Base-by-base conservation (phyloP, 805 yeast genomes). In the Metschnikowia rubicola region DNA sequence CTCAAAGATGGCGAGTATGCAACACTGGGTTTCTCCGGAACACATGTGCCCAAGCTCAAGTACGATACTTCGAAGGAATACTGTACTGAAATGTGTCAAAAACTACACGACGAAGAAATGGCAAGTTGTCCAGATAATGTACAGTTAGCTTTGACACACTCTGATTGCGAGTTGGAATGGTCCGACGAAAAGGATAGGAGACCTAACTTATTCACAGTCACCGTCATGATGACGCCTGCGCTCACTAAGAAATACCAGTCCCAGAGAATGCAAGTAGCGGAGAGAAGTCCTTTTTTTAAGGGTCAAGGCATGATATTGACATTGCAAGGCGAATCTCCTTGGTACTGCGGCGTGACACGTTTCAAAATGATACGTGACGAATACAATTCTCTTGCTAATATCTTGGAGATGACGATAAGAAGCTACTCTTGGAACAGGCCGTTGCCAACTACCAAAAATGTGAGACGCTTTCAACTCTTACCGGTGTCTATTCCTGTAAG, bases 291-390 rank as follows among this genome's bases (percentile, higher is more conserved):
- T 1, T 42, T 42, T 21, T 42, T n/a, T 21, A 10, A 31, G 1
- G 45, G 26, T 11, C 45, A 42, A n/a, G 30, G 36, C 8, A 42
- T 42, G 39, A n/a, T 36, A 11, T 30, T 42, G n/a, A 30, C 30
- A n/a, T 9, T 29, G 34, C 31, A 11, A 3, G 10, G n/a, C 2
- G 35, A 36, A 30, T 8, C 10, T 10, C 40, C 35, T 3, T 35
- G 39, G 40, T 42, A 30, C 19, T 35, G 36, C 5, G 36, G 30
- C 21, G 45, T 36, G 5, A 29, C 35, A 3, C n/a, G 9, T 30
- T 15, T 36, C 6, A 8, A 9, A 8, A 8, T 12, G n/a, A 10
- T 12, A 10, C 8, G 17, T 13, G 19, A 39, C 13, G 34, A 8
- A 7, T 17, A 30, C n/a, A 7, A n/a, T 11, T 36, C 12, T n/a